These are phyloP conservation scores for Colletotrichum agaves DNA, from an alignment of 2,329 filamentous ascomycete species.

Conservation along the genomic window DNA sequence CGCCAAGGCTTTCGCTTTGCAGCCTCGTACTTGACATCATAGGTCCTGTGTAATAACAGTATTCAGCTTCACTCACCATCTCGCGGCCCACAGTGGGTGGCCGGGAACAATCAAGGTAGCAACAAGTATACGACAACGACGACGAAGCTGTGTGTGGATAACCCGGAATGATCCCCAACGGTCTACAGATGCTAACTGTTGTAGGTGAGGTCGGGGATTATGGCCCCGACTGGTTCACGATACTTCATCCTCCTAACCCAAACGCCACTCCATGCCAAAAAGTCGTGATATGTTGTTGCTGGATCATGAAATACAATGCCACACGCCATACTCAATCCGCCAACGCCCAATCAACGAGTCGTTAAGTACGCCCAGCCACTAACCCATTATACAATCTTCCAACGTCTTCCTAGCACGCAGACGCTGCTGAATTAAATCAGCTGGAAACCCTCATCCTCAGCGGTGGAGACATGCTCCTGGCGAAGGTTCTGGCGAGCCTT, in stretches of 20 bases:
- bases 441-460: slow-evolving; percentile 55
- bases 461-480: slow-evolving; percentile 42
- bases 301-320: not conserved
- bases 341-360: slow-evolving; percentile 12
- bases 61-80: too few relatives aligned
- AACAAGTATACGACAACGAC: too few relatives aligned
- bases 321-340: slow-evolving; percentile 14
- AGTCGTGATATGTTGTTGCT: not conserved
- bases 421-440: slow-evolving; percentile 44
- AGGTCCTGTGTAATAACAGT: too few relatives aligned
- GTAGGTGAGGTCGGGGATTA: not conserved
- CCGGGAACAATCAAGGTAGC: not conserved
- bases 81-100: too few relatives aligned
- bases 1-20: too few relatives aligned
- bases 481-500: slow-evolving; percentile 56
- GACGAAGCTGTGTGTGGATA: not conserved
- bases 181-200: not conserved
- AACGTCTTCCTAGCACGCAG: not conserved
- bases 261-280: slow-evolving; percentile 3
- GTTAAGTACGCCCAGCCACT: not conserved
- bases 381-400: not conserved
- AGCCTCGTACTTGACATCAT: too few relatives aligned
- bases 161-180: not conserved
- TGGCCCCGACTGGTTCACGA: not conserved
- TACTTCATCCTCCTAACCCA: not conserved